Conservation (phyloP, 768 basidiomycete species). For the Termitomyces sp. region DNA sequence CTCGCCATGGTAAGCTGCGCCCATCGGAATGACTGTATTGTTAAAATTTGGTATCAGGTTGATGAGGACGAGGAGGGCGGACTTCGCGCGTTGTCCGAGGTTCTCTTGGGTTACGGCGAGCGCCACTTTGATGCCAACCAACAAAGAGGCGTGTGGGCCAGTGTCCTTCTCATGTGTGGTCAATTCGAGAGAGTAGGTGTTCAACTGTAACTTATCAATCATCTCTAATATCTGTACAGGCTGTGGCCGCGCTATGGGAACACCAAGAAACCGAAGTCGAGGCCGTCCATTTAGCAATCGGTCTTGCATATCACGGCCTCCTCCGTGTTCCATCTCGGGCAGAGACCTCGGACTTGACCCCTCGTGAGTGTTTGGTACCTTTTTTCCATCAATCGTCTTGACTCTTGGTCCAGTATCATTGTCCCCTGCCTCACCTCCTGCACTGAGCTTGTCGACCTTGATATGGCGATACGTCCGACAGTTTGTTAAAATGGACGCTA, state of each 20-base stretch:
- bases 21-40: not conserved
- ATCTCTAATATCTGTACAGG: constrained; percentile 35
- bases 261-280: constrained; percentile 85
- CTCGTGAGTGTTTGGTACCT: constrained; percentile 37
- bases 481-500: constrained; percentile 89
- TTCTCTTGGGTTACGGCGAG: constrained; percentile 71
- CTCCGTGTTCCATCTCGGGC: constrained; percentile 76
- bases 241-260: constrained; percentile 86
- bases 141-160: constrained; percentile 70
- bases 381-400: not conserved
- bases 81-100: constrained; percentile 67
- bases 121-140: constrained; percentile 73
- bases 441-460: constrained; percentile 76
- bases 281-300: constrained; percentile 90
- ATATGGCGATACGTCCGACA: constrained; percentile 91
- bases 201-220: not conserved
- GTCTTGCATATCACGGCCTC: constrained; percentile 89
- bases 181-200: constrained; percentile 83
- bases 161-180: constrained; percentile 83
- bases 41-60: constrained; percentile 33
- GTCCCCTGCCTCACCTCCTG: constrained; percentile 61
- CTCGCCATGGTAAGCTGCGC: constrained; percentile 62
- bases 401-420: constrained; percentile 48
- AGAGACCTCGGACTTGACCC: constrained; percentile 81
- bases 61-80: constrained; percentile 82